phyloP scores from a whole-genome alignment of 2,329 filamentous ascomycete species.

The Piedraia hortae region DNA sequence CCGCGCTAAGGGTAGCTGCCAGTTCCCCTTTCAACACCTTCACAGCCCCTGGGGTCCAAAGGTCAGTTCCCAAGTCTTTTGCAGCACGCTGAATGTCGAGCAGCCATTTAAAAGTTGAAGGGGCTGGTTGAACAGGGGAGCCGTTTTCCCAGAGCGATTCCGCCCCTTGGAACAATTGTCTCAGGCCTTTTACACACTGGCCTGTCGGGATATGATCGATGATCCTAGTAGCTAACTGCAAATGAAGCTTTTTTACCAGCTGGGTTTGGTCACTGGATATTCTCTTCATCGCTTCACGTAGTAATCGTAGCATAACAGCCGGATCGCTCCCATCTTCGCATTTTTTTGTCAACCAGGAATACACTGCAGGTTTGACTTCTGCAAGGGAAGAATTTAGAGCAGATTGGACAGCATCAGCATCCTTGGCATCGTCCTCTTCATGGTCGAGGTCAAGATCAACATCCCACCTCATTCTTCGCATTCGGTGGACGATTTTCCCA shows the following conservation, averaged over 20 bases:
- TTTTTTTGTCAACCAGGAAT: conserved; percentile 2
- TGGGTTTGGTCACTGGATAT: too few relatives aligned
- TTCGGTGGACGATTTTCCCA: conserved; percentile 31
- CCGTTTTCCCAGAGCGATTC: conserved; percentile 64
- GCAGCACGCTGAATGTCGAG: conserved; percentile 37
- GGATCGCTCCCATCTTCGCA: neutral
- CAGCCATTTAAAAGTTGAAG: conserved; percentile 44
- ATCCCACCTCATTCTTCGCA: conserved; percentile 46
- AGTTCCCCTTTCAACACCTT: too few relatives aligned
- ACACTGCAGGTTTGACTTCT: conserved; percentile 4
- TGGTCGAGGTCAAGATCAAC: conserved; percentile 40
- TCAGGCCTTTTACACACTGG: too few relatives aligned
- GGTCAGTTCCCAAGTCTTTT: conserved; percentile 41
- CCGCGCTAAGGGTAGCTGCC: too few relatives aligned
- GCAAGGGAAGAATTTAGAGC: conserved; percentile 6
- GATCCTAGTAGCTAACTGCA: too few relatives aligned
- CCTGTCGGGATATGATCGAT: too few relatives aligned
- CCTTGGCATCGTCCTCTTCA: conserved; percentile 40
- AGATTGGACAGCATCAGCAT: conserved; percentile 39
- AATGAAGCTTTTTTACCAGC: too few relatives aligned
- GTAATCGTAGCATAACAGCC: conserved; percentile 34
- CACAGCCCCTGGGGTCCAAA: conserved; percentile 55
- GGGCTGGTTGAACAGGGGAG: conserved; percentile 55
- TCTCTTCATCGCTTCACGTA: too few relatives aligned
- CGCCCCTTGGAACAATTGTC: too few relatives aligned